These are phyloP conservation scores for Metschnikowia chrysomelidarum DNA, from an alignment of 805 yeast species.

Conservation along the genomic window DNA sequence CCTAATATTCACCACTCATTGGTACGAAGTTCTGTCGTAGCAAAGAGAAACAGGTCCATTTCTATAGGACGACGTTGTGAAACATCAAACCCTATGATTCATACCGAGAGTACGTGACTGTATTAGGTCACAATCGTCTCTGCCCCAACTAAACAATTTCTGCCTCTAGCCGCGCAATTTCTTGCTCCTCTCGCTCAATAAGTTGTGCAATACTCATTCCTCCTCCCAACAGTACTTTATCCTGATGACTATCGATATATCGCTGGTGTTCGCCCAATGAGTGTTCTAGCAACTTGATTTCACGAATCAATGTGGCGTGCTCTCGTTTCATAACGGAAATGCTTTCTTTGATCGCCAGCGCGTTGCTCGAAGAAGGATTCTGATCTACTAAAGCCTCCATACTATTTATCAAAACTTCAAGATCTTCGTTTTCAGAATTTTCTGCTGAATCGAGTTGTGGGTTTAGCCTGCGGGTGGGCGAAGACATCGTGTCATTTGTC, in stretches of 20 bases:
- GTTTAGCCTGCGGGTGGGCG: constrained; percentile 16
- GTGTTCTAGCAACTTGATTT: constrained; percentile 42
- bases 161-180: constrained; percentile 42
- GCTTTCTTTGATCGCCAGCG: neutral
- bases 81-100: too few relatives aligned
- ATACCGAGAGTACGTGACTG: too few relatives aligned
- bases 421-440: constrained; percentile 28
- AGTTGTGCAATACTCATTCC: constrained; percentile 34
- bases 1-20: too few relatives aligned
- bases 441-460: constrained; percentile 7
- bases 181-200: constrained; percentile 45
- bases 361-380: constrained; percentile 9
- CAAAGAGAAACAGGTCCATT: too few relatives aligned
- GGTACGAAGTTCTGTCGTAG: too few relatives aligned
- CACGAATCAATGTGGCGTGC: constrained; percentile 34
- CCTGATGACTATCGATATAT: constrained; percentile 35
- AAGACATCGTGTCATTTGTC: constrained; percentile 10
- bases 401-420: constrained; percentile 40
- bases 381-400: constrained; percentile 10
- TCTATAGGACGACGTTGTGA: too few relatives aligned
- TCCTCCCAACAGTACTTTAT: constrained; percentile 23
- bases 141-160: too few relatives aligned
- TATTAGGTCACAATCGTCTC: too few relatives aligned
- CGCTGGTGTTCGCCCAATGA: constrained; percentile 43
- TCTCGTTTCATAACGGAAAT: constrained; percentile 27